Percentiles rank a stretch among this genome's conserved stretches.
These are phyloP conservation scores for Phytophthora pseudosyringae DNA, from an alignment of 352 stramenopile genomes.

Conservation along the genomic window DNA sequence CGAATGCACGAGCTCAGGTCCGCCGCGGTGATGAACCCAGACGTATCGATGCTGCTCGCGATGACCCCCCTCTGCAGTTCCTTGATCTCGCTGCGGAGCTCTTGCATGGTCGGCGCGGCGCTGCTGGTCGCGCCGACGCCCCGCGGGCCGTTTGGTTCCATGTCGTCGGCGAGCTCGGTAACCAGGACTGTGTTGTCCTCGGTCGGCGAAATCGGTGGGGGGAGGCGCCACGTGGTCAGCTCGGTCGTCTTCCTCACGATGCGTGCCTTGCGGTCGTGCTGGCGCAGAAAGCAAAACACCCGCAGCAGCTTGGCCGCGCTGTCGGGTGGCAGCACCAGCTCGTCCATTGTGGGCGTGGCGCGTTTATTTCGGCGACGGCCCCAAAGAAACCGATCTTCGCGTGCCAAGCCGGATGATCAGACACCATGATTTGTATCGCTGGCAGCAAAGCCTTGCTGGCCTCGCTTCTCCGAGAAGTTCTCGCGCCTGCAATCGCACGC, in stretches of 20 bases:
- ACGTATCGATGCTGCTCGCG: constrained; percentile 40
- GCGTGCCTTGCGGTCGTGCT: constrained; percentile 63
- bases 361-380: constrained; percentile 11
- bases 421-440: constrained; percentile 7
- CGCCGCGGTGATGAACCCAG: constrained; percentile 43
- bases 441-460: not conserved
- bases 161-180: constrained; percentile 34
- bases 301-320: constrained; percentile 51
- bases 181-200: constrained; percentile 30
- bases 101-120: constrained; percentile 10
- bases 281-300: constrained; percentile 60
- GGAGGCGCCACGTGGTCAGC: constrained; percentile 31
- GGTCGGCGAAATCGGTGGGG: constrained; percentile 1
- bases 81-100: constrained; percentile 47
- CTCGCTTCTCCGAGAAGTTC: too few species aligned
- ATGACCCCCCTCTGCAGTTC: constrained; percentile 58
- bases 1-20: constrained; percentile 61
- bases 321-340: constrained; percentile 47
- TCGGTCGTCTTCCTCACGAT: constrained; percentile 42
- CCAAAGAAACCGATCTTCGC: constrained; percentile 31
- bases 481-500: too few species aligned
- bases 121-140: constrained; percentile 9
- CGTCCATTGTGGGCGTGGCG: constrained; percentile 10
- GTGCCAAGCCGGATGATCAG: not conserved
- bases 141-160: constrained; percentile 24